phyloP scores from a whole-genome alignment of 495 filamentous ascomycete species.

The Penicillium herquei region DNA sequence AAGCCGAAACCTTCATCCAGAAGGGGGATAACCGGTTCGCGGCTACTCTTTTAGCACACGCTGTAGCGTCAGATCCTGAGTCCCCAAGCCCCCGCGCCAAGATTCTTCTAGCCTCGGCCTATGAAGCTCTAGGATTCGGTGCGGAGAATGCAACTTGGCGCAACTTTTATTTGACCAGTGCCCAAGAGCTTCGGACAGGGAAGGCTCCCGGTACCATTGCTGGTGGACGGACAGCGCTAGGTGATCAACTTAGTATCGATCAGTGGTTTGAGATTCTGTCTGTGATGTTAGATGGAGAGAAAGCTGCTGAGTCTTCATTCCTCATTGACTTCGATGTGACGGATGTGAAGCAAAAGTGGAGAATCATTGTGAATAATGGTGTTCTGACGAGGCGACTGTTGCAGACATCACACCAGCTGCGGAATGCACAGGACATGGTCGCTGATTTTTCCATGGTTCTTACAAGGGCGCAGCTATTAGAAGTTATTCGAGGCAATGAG shows the following conservation, averaged over 20 bases:
- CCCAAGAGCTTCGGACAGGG: conserved; percentile 11
- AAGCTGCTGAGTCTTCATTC: conserved; percentile 3
- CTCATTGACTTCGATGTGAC: conserved; percentile 11
- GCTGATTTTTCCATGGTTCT: neutral
- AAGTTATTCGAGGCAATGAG: neutral
- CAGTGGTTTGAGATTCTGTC: conserved; percentile 14
- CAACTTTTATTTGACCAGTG: conserved; percentile 23
- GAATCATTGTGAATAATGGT: conserved; percentile 18
- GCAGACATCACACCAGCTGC: neutral
- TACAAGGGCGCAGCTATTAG: neutral
- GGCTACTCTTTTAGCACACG: neutral
- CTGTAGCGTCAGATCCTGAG: neutral
- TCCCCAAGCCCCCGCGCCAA: neutral
- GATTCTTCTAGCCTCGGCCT: conserved; percentile 11
- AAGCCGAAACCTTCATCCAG: neutral
- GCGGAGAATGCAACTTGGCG: conserved; percentile 22
- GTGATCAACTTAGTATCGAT: conserved; percentile 6
- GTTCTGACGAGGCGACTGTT: neutral
- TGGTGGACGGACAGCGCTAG: conserved; percentile 13
- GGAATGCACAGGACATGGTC: neutral
- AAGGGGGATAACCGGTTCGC: neutral
- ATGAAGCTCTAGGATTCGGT: conserved; percentile 23
- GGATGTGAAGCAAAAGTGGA: conserved; percentile 13
- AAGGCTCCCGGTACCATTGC: conserved; percentile 9
- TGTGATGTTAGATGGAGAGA: conserved; percentile 10